Evolutionary conservation across 805 yeast genomes (phyloP), one percentile per base, ranked within the genome.

Genomic region (Nakazawaea wyomingensis): DNA sequence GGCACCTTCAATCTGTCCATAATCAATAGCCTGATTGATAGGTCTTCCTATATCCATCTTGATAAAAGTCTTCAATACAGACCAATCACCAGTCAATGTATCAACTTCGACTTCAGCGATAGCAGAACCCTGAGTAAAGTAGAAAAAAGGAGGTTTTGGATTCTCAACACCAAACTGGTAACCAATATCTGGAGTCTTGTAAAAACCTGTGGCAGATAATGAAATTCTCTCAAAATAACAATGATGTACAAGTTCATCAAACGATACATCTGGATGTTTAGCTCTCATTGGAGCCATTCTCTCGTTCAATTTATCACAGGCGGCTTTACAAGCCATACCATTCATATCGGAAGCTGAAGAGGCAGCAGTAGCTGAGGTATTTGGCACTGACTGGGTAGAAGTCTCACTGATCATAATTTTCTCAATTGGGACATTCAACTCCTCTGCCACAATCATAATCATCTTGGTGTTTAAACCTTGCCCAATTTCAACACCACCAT

Each of bases 1-100:
- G 0, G 75, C 76, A 29, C 76, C 76, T 49, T 71, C 76, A 30
- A 71, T 71, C 54, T 71, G 76, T 6, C 76, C 76, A 50, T 68
- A 69, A 45, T 70, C 74, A 41, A 71, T 70, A 13, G 75, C 75
- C 47, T 69, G 68, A 49, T 71, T 71, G 40, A 71, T 54, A 8
- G 76, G 68, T 21, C 74, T 64, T 17, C 76, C 76, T 43, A 68
- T 64, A 53, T 71, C 76, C 74, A 71, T 69, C 54, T 65, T 64
- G 40, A 71, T 64, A 47, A 69, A 72, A 4, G 70, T 55, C 29
- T 68, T 54, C 35, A 69, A 53, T 31, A 60, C 61, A 2, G 66
- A 52, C 74, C 73, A 71, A 49, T 71, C 76, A 7, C 76, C 76
- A 0, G 76, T 71, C 36, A 71, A 55, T 2, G 69, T 66, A 50